Conservation (phyloP, 2,329 filamentous ascomycete species). For the Cercospora brassicicola region DNA sequence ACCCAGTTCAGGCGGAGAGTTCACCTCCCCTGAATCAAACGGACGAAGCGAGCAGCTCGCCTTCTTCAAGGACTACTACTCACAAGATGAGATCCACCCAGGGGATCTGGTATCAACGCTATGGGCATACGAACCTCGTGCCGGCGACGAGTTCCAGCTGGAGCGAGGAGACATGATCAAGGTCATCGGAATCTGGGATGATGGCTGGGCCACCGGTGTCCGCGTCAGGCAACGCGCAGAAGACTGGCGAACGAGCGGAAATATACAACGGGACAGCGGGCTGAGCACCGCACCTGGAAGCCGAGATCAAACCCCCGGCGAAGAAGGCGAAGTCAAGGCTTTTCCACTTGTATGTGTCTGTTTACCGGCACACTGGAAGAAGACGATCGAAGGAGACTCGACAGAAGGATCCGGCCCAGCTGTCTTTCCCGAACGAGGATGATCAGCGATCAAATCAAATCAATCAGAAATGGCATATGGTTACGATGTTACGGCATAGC, state of each 20-base stretch:
- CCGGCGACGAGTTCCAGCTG: constrained; percentile 86
- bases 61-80: constrained; percentile 99
- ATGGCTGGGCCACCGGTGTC: constrained; percentile 95
- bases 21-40: constrained; percentile 84
- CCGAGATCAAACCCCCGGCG: constrained; percentile 19
- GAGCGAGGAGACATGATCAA: constrained; percentile 98
- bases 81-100: constrained; percentile 90
- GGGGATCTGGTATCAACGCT: constrained; percentile 86
- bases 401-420: constrained; percentile 35
- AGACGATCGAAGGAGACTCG: constrained; percentile 86
- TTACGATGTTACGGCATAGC: constrained; percentile 25
- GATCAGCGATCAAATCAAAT: constrained; percentile 7
- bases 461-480: constrained; percentile 13
- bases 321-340: constrained; percentile 82
- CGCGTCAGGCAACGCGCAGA: constrained; percentile 80
- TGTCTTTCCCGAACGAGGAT: constrained; percentile 20
- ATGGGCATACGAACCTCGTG: constrained; percentile 95
- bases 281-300: constrained; percentile 70
- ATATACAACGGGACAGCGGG: constrained; percentile 85
- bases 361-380: constrained; percentile 91
- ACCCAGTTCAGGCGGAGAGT: constrained; percentile 70
- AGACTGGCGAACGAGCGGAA: constrained; percentile 70
- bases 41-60: constrained; percentile 93
- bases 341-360: constrained; percentile 97
- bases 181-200: constrained; percentile 97